phyloP scores from a whole-genome alignment of 2,329 filamentous ascomycete genomes.

The Colletotrichum zoysiae region DNA sequence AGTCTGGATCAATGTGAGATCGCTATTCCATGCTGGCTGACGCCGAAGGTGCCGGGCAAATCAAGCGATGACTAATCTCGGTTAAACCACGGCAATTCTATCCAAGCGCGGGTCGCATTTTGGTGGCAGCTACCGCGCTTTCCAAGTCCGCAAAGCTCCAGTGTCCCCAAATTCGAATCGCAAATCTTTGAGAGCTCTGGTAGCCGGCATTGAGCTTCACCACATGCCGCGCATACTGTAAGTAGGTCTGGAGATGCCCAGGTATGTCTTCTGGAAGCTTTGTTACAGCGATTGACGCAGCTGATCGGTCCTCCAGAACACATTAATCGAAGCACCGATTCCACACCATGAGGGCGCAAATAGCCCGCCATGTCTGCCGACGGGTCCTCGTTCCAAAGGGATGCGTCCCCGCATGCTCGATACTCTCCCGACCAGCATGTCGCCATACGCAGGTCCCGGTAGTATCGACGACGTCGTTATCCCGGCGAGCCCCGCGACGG shows the following conservation, averaged over 20 bases:
- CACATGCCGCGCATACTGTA: constrained; percentile 32
- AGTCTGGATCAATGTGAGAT: neutral
- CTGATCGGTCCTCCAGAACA: constrained; percentile 25
- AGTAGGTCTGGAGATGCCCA: constrained; percentile 34
- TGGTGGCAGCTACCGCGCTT: constrained; percentile 36
- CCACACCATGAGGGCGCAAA: constrained; percentile 58
- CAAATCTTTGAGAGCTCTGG: constrained; percentile 38
- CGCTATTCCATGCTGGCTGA: neutral
- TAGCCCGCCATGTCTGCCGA: constrained; percentile 60
- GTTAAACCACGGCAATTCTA: constrained; percentile 24
- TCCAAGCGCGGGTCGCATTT: constrained; percentile 33
- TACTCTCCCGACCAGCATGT: constrained; percentile 46
- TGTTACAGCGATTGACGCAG: too few species aligned
- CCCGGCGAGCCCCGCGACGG: constrained; percentile 46
- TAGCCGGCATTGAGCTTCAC: constrained; percentile 36
- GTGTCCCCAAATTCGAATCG: constrained; percentile 25
- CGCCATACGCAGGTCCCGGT: constrained; percentile 46
- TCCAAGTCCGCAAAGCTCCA: constrained; percentile 32
- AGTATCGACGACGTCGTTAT: constrained; percentile 43
- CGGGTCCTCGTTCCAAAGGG: constrained; percentile 52
- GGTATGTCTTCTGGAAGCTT: constrained; percentile 12
- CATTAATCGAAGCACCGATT: constrained; percentile 30
- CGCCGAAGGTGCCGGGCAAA: neutral
- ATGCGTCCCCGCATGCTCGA: constrained; percentile 51
- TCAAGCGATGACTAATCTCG: constrained; percentile 33